Percentiles rank a stretch among this genome's conserved stretches.
Conservation (phyloP, 495 filamentous ascomycete genomes). For the Aspergillus affinis region DNA sequence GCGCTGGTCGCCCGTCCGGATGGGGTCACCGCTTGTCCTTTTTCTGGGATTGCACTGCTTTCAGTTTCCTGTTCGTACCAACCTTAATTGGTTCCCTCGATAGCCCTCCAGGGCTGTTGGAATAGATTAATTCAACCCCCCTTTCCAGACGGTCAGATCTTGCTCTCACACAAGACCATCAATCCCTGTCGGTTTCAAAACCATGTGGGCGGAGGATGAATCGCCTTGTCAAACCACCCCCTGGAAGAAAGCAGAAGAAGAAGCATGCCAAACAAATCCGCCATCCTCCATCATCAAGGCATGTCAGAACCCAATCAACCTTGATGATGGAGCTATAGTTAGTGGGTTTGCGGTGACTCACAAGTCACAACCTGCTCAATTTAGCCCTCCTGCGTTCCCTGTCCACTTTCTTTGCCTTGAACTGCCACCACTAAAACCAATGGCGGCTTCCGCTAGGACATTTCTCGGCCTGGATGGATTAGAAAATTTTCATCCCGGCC, state of each 20-base stretch:
- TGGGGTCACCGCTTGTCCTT: constrained; percentile 13
- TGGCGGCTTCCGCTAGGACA: no score
- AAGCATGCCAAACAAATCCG: not conserved
- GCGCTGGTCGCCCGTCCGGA: not conserved
- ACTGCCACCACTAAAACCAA: no score
- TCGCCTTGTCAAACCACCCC: not conserved
- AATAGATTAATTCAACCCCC: not conserved
- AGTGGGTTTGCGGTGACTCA: not conserved
- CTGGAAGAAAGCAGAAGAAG: not conserved
- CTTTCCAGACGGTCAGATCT: not conserved
- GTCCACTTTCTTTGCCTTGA: no score
- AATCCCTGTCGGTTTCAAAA: not conserved
- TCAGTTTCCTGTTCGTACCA: not conserved
- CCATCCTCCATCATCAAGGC: not conserved
- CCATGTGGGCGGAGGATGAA: not conserved
- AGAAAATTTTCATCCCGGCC: not conserved
- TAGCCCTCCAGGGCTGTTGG: not conserved
- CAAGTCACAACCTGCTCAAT: no score
- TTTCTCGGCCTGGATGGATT: no score
- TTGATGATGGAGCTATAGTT: not conserved
- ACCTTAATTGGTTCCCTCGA: not conserved
- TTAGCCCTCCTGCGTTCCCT: no score
- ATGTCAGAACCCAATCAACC: not conserved
- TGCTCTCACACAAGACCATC: not conserved
- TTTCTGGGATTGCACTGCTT: no score